These are phyloP conservation scores for Syzygium aromaticum DNA, from an alignment of 345 rosid species.

Conservation along the genomic window DNA sequence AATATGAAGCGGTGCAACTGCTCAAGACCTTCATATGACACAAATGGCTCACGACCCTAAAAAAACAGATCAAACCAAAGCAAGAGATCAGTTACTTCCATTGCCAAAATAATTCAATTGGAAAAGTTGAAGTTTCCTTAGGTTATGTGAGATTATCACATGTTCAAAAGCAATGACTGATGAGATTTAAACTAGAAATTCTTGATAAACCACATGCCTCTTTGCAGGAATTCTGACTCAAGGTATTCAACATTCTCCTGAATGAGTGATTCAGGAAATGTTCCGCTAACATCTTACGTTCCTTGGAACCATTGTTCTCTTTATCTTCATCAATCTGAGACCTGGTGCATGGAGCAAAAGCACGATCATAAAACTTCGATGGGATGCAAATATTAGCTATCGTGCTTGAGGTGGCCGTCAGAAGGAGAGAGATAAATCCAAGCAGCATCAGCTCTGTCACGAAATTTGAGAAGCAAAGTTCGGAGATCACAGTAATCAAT, in stretches of 20 bases:
- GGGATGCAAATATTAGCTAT: slow-evolving; percentile 86
- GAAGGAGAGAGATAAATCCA: slow-evolving; percentile 91
- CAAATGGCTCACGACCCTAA: slow-evolving; percentile 88
- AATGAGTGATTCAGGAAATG: slow-evolving; percentile 19
- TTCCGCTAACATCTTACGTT: slow-evolving; percentile 38
- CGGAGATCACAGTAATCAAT: not conserved
- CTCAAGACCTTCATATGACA: slow-evolving; percentile 86
- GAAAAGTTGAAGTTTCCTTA: not conserved
- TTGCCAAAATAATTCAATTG: not conserved
- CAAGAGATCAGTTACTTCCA: not conserved
- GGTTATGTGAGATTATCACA: not conserved
- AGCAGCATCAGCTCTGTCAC: slow-evolving; percentile 91
- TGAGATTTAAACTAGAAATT: not conserved
- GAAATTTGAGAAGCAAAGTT: slow-evolving; percentile 3
- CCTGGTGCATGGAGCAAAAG: slow-evolving; percentile 72
- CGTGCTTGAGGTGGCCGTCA: slow-evolving; percentile 71
- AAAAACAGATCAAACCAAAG: not conserved
- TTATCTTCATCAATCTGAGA: slow-evolving; percentile 43
- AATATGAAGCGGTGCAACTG: slow-evolving; percentile 97
- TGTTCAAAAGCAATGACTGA: not conserved
- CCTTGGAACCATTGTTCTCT: slow-evolving; percentile 36
- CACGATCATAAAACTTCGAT: slow-evolving; percentile 62
- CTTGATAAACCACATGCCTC: slow-evolving; percentile 33
- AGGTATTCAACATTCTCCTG: slow-evolving; percentile 48
- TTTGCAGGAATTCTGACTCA: slow-evolving; percentile 50